Evolutionary conservation across 306 rosid species (phyloP).

Genomic region (Castanopsis chinensis): DNA sequence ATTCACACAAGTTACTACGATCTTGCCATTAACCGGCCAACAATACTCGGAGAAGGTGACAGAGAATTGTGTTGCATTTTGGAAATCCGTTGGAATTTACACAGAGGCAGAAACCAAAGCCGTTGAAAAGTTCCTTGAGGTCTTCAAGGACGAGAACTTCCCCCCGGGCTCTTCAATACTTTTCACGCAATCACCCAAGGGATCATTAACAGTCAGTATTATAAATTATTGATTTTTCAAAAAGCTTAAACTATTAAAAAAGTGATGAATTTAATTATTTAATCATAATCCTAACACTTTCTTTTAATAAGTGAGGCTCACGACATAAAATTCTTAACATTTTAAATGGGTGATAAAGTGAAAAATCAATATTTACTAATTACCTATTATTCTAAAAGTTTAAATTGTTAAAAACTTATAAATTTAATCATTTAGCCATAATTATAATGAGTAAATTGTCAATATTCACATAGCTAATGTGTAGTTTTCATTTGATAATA

Average conservation of each 20-base stretch:
- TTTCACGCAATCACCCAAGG: slow-evolving; percentile 55
- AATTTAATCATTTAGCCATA: too few relatives aligned
- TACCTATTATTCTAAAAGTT: too few relatives aligned
- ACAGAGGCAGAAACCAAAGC: slow-evolving; percentile 66
- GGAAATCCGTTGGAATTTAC: slow-evolving; percentile 69
- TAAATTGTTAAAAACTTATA: too few relatives aligned
- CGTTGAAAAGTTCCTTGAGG: slow-evolving; percentile 41
- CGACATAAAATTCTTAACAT: too few relatives aligned
- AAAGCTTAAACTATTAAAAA: too few relatives aligned
- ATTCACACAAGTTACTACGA: slow-evolving; percentile 44
- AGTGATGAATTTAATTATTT: too few relatives aligned
- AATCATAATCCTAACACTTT: rapidly evolving
- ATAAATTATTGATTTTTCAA: too few relatives aligned
- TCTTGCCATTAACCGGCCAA: slow-evolving; percentile 47
- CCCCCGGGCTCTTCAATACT: slow-evolving; percentile 66
- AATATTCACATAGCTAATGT: neutral
- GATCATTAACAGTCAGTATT: slow-evolving; percentile 50
- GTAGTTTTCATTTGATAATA: neutral
- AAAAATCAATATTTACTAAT: too few relatives aligned
- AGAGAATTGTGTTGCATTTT: slow-evolving; percentile 55
- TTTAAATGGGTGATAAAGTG: too few relatives aligned
- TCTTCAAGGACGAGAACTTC: slow-evolving; percentile 50
- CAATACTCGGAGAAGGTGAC: slow-evolving; percentile 63
- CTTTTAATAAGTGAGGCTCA: too few relatives aligned
- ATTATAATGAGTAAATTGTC: too few relatives aligned